phyloP scores from a whole-genome alignment of 176 grass and related monocot genomes.

The Pharus latifolius region DNA sequence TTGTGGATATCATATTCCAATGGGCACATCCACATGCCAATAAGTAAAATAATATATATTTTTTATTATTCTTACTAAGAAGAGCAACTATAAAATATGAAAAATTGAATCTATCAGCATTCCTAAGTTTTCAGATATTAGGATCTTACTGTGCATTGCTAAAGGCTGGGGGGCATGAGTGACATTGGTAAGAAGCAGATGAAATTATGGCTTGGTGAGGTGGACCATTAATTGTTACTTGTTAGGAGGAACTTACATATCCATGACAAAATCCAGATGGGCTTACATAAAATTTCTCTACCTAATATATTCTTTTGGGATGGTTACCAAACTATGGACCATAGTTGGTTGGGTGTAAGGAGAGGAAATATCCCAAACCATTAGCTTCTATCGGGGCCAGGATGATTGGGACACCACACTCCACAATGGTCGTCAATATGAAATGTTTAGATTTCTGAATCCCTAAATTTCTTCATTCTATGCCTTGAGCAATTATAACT shows the following conservation, averaged over 20 bases:
- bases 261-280: conserved; percentile 36
- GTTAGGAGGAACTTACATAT: conserved; percentile 58
- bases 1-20: conserved; percentile 26
- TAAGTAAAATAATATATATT: conserved; percentile 4
- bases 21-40: conserved; percentile 2
- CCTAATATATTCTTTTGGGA: conserved; percentile 59
- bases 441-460: conserved; percentile 22
- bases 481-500: conserved; percentile 18
- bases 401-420: conserved; percentile 47
- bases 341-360: conserved; percentile 48
- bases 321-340: conserved; percentile 57
- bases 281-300: conserved; percentile 27
- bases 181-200: conserved; percentile 14
- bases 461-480: conserved; percentile 15
- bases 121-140: not conserved
- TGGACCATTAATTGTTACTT: conserved; percentile 42
- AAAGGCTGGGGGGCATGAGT: not conserved
- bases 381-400: conserved; percentile 40
- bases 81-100: conserved; percentile 1
- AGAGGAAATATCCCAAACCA: conserved; percentile 59
- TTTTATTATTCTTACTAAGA: conserved; percentile 19
- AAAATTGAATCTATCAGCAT: not conserved
- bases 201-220: conserved; percentile 27
- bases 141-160: not conserved
- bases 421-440: conserved; percentile 38